Evolutionary conservation across 352 stramenopile species (phyloP).

Genomic region (Pythium aquatile): DNA sequence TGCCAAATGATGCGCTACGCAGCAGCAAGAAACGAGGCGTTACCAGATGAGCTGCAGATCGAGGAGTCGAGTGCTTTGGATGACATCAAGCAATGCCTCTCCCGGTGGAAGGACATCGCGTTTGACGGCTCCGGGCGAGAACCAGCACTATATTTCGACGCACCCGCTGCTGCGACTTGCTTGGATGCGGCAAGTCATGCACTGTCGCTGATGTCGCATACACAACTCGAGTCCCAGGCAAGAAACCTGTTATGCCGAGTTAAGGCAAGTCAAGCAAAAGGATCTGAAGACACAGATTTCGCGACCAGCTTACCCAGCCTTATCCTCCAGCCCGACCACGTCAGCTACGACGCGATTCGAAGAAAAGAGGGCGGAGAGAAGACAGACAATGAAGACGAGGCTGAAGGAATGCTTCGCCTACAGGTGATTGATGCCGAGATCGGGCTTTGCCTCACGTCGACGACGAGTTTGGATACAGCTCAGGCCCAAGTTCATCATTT

Average conservation of each 20-base stretch:
- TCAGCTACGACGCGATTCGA: background rate
- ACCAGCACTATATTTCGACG: slow-evolving; percentile 38
- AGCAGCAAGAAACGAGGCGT: background rate
- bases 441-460: slow-evolving; percentile 17
- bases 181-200: slow-evolving; percentile 56
- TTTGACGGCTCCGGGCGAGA: background rate
- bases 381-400: background rate
- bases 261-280: background rate
- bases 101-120: slow-evolving; percentile 23
- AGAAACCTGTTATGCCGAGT: slow-evolving; percentile 2
- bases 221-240: slow-evolving; percentile 36
- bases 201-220: slow-evolving; percentile 53
- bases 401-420: slow-evolving; percentile 3
- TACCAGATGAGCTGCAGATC: slow-evolving; percentile 3
- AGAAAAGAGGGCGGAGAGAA: background rate
- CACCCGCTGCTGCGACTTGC: slow-evolving; percentile 24
- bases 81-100: slow-evolving; percentile 52
- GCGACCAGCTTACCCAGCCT: slow-evolving; percentile 22
- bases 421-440: slow-evolving; percentile 25
- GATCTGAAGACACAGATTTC: background rate
- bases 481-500: slow-evolving; percentile 14
- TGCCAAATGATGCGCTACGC: slow-evolving; percentile 19
- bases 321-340: slow-evolving; percentile 26
- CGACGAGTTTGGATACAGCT: background rate
- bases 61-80: slow-evolving; percentile 38